phyloP scores from a whole-genome alignment of 352 stramenopile genomes.

The Globisporangium okanoganense region DNA sequence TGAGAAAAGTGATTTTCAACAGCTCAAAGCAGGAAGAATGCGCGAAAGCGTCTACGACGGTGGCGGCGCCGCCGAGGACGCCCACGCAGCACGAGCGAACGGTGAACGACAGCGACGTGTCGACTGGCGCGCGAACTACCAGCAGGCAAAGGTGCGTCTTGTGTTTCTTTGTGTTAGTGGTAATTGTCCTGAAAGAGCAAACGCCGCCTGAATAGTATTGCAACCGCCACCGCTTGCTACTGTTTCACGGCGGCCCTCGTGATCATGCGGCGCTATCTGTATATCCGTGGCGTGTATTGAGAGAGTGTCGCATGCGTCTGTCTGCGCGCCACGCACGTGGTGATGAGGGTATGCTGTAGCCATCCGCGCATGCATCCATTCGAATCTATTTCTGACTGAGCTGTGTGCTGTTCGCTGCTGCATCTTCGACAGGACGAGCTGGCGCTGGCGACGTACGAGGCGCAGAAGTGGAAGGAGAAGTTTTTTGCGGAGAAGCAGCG shows the following conservation, averaged over 20 bases:
- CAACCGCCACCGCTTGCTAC: not conserved
- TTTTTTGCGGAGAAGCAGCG: conserved; percentile 66
- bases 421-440: conserved; percentile 57
- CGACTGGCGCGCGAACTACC: conserved; percentile 34
- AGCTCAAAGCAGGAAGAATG: not conserved
- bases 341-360: not conserved
- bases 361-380: not conserved
- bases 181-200: not conserved
- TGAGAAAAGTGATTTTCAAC: too few relatives aligned
- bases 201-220: not conserved
- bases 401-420: not conserved
- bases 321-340: not conserved
- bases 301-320: not conserved
- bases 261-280: not conserved
- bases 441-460: conserved; percentile 60
- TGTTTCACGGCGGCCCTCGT: not conserved
- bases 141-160: conserved; percentile 37
- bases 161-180: not conserved
- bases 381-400: conserved; percentile 9
- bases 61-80: not conserved
- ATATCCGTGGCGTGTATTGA: not conserved
- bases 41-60: not conserved
- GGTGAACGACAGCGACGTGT: conserved; percentile 14
- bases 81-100: not conserved
- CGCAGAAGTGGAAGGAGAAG: conserved; percentile 78